Conservation (phyloP, 2,329 filamentous ascomycete species). For the Fusarium udum region DNA sequence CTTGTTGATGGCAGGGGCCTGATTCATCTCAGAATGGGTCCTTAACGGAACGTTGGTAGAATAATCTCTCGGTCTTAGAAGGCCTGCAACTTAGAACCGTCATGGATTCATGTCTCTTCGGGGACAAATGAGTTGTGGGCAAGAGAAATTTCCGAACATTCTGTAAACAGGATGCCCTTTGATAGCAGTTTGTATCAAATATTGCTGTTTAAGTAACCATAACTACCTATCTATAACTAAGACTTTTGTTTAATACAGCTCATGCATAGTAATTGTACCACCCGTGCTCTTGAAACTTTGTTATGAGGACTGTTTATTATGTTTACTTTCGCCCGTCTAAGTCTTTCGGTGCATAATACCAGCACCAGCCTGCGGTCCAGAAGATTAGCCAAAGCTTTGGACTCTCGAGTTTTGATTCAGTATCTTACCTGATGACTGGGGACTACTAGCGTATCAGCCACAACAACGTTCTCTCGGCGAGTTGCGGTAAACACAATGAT, state of each 20-base stretch:
- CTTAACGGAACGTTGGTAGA: conserved; percentile 89
- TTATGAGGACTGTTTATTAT: neutral
- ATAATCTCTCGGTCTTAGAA: conserved; percentile 52
- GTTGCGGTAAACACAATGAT: conserved; percentile 86
- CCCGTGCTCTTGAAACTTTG: neutral
- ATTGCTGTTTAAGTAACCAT: neutral
- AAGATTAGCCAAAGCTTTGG: conserved; percentile 3
- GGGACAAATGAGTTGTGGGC: conserved; percentile 49
- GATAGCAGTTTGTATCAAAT: neutral
- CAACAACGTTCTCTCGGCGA: conserved; percentile 86
- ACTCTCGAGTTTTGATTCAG: too few species aligned
- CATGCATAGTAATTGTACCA: neutral
- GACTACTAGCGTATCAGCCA: conserved; percentile 88
- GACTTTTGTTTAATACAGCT: neutral
- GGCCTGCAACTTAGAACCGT: conserved; percentile 46
- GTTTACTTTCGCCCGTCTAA: neutral
- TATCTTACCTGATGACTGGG: conserved; percentile 82
- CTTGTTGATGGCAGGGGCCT: conserved; percentile 76
- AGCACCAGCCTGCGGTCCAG: conserved; percentile 44
- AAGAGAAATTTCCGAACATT: conserved; percentile 56
- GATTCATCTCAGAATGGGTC: conserved; percentile 72
- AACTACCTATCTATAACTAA: neutral
- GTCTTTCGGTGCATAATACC: conserved; percentile 46
- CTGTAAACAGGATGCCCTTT: neutral
- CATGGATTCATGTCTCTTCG: conserved; percentile 40